Percentiles rank a stretch among this genome's conserved stretches.
Conservation (phyloP, 495 filamentous ascomycete genomes). For the Aspergillus sparsus region DNA sequence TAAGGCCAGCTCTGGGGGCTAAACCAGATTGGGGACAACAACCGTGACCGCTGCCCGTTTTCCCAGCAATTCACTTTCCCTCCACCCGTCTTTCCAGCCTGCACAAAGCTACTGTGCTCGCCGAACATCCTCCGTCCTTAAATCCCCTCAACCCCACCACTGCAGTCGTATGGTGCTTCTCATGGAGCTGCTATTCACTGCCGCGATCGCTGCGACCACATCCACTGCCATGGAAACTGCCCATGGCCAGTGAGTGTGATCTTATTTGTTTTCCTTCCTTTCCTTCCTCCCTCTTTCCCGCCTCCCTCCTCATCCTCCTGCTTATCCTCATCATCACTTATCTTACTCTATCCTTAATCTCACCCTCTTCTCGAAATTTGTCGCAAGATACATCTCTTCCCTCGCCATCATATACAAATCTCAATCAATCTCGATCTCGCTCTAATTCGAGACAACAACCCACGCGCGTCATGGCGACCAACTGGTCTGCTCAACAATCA, state of each 20-base stretch:
- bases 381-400: background rate
- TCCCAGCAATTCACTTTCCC: background rate
- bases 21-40: background rate
- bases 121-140: background rate
- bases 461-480: constrained; percentile 19
- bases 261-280: constrained; percentile 19
- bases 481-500: constrained; percentile 8
- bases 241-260: constrained; percentile 22
- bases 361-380: background rate
- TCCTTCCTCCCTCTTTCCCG: constrained; percentile 9
- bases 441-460: background rate
- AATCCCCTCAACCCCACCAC: constrained; percentile 5
- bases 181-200: constrained; percentile 18
- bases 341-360: constrained; percentile 1
- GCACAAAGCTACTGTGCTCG: background rate
- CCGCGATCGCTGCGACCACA: constrained; percentile 17
- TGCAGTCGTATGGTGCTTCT: background rate
- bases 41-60: background rate
- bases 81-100: background rate
- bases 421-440: background rate
- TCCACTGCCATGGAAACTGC: constrained; percentile 12
- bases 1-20: background rate
- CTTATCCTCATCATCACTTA: constrained; percentile 7
- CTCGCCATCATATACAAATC: background rate
- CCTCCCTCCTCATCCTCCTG: constrained; percentile 15